phyloP scores from a whole-genome alignment of 2,329 filamentous ascomycete genomes.

The Boeremia exigua region DNA sequence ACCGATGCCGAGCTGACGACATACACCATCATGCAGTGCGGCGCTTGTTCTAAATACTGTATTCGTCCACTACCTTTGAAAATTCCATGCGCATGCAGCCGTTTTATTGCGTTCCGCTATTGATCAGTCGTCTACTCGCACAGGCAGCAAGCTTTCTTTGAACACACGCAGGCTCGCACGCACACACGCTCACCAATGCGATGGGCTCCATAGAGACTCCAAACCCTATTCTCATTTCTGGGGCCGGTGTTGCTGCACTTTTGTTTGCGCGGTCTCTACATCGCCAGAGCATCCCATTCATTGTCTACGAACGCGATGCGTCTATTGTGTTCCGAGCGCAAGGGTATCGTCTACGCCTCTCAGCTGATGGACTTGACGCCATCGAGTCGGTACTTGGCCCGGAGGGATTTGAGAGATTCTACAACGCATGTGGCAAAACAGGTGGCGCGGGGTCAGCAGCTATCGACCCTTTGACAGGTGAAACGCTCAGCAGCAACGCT shows the following conservation, averaged over 20 bases:
- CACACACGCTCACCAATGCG: slow-evolving; percentile 12
- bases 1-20: too few species aligned
- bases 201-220: slow-evolving; percentile 20
- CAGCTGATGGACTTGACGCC: slow-evolving; percentile 62
- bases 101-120: too few species aligned
- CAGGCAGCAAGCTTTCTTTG: neutral
- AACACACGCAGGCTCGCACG: slow-evolving; percentile 9
- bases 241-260: slow-evolving; percentile 41
- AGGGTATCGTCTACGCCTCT: slow-evolving; percentile 67
- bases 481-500: slow-evolving; percentile 41
- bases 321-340: slow-evolving; percentile 64
- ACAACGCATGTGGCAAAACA: slow-evolving; percentile 65
- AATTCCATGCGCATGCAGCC: too few species aligned
- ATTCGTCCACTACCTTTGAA: too few species aligned
- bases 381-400: slow-evolving; percentile 64
- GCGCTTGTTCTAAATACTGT: too few species aligned
- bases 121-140: neutral
- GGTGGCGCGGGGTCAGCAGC: slow-evolving; percentile 60
- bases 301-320: slow-evolving; percentile 51
- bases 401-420: slow-evolving; percentile 60
- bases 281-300: slow-evolving; percentile 40
- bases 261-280: slow-evolving; percentile 40
- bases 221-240: slow-evolving; percentile 52
- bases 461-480: slow-evolving; percentile 62
- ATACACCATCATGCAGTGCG: too few species aligned